These are phyloP conservation scores for Verticillium alfalfae DNA, from an alignment of 2,329 filamentous ascomycete species.

Conservation along the genomic window DNA sequence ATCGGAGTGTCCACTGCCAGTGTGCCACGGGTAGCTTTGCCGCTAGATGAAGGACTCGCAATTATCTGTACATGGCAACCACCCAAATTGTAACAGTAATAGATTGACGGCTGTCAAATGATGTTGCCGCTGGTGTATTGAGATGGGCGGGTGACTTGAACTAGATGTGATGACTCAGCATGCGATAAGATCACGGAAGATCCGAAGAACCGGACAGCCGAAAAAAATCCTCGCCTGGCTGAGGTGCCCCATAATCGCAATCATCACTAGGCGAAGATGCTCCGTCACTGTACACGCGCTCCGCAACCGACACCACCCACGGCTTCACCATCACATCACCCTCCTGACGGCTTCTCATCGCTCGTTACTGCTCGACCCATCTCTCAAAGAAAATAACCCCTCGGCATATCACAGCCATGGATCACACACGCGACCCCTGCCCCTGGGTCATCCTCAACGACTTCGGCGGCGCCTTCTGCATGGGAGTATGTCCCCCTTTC, in stretches of 20 bases:
- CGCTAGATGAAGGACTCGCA: too few species aligned
- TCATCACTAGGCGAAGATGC: background rate
- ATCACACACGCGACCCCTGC: slow-evolving; percentile 95
- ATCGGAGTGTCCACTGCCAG: too few species aligned
- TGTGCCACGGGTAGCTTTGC: too few species aligned
- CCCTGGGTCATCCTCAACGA: slow-evolving; percentile 96
- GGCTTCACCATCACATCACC: background rate
- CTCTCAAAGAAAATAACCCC: background rate
- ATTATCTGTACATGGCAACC: too few species aligned
- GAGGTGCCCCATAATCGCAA: background rate
- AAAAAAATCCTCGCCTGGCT: background rate
- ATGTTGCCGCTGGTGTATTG: too few species aligned
- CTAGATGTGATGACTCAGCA: background rate
- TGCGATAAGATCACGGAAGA: background rate
- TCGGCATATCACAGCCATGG: slow-evolving; percentile 49
- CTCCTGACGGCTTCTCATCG: background rate
- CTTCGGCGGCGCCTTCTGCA: slow-evolving; percentile 93
- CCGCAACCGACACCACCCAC: background rate
- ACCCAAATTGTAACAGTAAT: too few species aligned
- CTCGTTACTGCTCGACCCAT: background rate
- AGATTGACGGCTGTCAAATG: too few species aligned
- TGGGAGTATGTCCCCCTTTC: slow-evolving; percentile 65
- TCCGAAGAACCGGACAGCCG: background rate
- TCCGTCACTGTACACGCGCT: background rate
- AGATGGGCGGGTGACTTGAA: too few species aligned